Base-by-base conservation (phyloP, 2,329 filamentous ascomycete species). In the Alternaria gaisen region DNA sequence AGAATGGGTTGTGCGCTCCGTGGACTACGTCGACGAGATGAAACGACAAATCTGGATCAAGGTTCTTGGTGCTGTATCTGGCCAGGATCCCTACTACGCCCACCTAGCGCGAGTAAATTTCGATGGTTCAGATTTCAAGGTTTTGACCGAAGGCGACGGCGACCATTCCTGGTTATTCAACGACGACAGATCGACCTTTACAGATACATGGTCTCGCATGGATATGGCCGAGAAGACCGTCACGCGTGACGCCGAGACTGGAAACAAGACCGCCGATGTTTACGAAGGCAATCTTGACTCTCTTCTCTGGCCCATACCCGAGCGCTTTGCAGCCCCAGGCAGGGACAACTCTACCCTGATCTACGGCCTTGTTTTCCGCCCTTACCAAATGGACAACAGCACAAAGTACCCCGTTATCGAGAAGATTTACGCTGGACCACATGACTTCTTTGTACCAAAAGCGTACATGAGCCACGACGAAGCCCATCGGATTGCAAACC, bases 1-100 rank as follows among this genome's bases (percentile, higher is more conserved):
- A 79, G 43, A 81, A 77, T 74, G 68, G 66, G 48, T 69, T 14
- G 60, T 74, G 41, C 68, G 65, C 12, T 67, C 57, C 3, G 67
- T 73, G 8, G 69, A 72, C 43, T 63, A 62, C n/a, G 60, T 73
- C 5, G 69, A 73, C 43, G 66, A 70, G 53, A 36, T 36, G 24
- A 64, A 65, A 57, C 64, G 63, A 47, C 64, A 65, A 38, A 69
- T 74, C 34, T 69, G 64, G 64, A 55, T 71, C 53, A 67, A 65
- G 41, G 64, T 67, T 11, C 57, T 67, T n/a, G 70, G 70, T 28
- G 65, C 63, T 32, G 66, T 72, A 9, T 18, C 59, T 0, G 67
- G 64, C 16, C 70, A 73, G 52, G 69, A 41, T 41, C 38, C 38
- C 11, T 41, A 41, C 51, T 69, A 73, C 52, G 65, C 66, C 30